Conservation (phyloP, 2,329 filamentous ascomycete genomes). For the Neurospora sp. region DNA sequence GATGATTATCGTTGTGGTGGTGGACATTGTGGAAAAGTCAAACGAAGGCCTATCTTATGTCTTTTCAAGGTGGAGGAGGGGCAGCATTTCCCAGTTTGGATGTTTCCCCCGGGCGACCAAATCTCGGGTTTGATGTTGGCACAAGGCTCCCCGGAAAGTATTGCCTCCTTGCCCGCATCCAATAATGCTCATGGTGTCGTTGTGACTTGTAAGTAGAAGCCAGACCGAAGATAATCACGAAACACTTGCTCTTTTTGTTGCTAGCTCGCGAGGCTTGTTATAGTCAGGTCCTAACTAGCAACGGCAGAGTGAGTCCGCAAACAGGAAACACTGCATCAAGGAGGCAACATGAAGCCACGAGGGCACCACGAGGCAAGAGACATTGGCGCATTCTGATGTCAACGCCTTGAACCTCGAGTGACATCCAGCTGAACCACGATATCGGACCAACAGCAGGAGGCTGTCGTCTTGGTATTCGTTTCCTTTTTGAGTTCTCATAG, state of each 20-base stretch:
- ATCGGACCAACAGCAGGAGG: neutral
- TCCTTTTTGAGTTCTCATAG: neutral
- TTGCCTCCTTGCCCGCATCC: neutral
- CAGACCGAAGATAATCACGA: neutral
- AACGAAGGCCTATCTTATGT: neutral
- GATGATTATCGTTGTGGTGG: neutral
- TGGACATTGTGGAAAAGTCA: neutral
- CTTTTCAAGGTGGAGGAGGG: neutral
- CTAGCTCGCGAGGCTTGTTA: neutral
- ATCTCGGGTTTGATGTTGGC: neutral
- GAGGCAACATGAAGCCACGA: neutral
- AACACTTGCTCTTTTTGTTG: neutral
- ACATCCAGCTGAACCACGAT: neutral
- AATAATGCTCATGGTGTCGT: neutral
- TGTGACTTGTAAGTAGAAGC: neutral
- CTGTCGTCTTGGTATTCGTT: neutral
- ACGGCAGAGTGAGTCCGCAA: neutral
- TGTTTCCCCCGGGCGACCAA: neutral
- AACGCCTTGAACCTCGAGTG: neutral
- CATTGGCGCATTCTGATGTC: neutral
- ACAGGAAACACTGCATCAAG: neutral
- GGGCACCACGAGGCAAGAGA: neutral
- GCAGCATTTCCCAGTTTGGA: neutral
- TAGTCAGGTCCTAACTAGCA: neutral
- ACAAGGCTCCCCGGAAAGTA: neutral